Evolutionary conservation across 805 yeast species (phyloP).

Genomic region (Danielia reshetovae): DNA sequence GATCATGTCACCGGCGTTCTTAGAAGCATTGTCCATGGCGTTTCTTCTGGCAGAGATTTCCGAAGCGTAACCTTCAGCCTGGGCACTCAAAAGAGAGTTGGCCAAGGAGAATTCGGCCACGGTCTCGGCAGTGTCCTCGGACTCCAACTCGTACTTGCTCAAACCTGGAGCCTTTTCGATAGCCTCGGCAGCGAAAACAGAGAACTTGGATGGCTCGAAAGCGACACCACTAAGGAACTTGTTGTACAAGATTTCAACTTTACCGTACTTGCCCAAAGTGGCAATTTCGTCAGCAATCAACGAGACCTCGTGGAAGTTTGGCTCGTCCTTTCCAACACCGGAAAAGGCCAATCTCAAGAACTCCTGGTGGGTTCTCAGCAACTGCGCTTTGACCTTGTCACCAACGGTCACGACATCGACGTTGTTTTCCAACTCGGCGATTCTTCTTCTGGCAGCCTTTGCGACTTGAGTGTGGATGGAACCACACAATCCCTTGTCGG

Average conservation of each 20-base stretch:
- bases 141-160: conserved; percentile 73
- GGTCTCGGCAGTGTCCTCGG: conserved; percentile 63
- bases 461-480: conserved; percentile 95
- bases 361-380: conserved; percentile 74
- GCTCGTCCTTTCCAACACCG: conserved; percentile 96
- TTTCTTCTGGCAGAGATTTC: conserved; percentile 98
- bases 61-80: conserved; percentile 98
- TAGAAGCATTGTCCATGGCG: conserved; percentile 99
- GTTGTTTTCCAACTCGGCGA: conserved; percentile 58
- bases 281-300: conserved; percentile 81
- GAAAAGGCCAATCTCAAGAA: conserved; percentile 71
- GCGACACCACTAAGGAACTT: conserved; percentile 83
- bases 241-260: conserved; percentile 81
- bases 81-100: conserved; percentile 82
- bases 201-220: conserved; percentile 74
- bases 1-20: conserved; percentile 99
- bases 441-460: conserved; percentile 74
- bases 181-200: conserved; percentile 64
- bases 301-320: conserved; percentile 87
- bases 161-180: conserved; percentile 84
- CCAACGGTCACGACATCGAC: conserved; percentile 83
- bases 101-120: conserved; percentile 86
- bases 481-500: conserved; percentile 99
- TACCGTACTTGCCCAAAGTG: conserved; percentile 66
- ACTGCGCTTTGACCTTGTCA: conserved; percentile 89